Base-by-base conservation (phyloP, 1,284 basidiomycete genomes). In the Ustilago shanxiensis region DNA sequence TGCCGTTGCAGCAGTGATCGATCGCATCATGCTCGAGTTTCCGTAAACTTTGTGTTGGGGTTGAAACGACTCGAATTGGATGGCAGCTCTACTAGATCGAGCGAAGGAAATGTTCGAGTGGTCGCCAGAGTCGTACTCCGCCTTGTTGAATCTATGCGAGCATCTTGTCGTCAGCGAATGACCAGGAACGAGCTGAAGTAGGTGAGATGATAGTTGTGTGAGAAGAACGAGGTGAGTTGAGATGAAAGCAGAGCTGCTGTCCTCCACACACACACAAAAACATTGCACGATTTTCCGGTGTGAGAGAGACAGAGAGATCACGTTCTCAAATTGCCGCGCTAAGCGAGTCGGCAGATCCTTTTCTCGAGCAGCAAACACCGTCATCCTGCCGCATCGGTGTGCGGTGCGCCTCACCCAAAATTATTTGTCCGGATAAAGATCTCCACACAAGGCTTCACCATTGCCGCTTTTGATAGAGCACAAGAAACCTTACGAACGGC, bases 21-120 rank as follows among this genome's bases (percentile, higher is more conserved):
- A 53, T 26, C 57, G 41, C 64, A 66, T 60, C 29, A 10, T 31
- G 31, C 22, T 53, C 47, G 22, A 37, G 29, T 45, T 28, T 44
- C 24, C 29, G 3, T n/a, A n/a, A n/a, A n/a, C 10, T 29, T 44
- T 18, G 28, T n/a, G 18, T 26, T 11, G 9, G 24, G 10, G 22
- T 28, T 18, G 51, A 1, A 16, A 16, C 18, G 24, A 41, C 28
- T 31, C 20, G 24, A 35, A 14, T 18, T 39, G 35, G 22, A 28
- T 56, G 35, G 47, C 47, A 26, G 47, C 47, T 26, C 11, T 4
- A 49, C 31, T 33, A 11, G 31, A 33, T 6, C 31, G 31, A 33
- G 31, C 31, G 11, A 33, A 33, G 11, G 31, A 11, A 33, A 6
- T 33, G 31, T 11, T 11, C 11, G 31, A 33, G 5, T 6, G 31